Evolutionary conservation across 306 rosid species (phyloP).

Genomic region (Alnus rubra): DNA sequence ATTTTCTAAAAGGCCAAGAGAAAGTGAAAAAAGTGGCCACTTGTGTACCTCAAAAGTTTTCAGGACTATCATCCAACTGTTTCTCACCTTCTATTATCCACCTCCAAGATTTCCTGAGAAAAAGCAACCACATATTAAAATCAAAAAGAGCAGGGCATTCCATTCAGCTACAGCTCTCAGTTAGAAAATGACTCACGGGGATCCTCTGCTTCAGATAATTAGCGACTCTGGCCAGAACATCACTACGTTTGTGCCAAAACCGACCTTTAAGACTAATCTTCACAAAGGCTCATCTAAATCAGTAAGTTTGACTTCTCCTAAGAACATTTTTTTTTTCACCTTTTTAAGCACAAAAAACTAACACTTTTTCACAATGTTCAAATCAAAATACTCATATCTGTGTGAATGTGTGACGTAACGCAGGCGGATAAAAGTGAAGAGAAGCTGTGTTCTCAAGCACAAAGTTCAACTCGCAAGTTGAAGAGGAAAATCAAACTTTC

Average conservation of each 20-base stretch:
- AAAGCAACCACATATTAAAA: not conserved
- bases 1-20: slow-evolving; percentile 11
- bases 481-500: too few relatives aligned
- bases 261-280: slow-evolving; percentile 85
- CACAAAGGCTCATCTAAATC: slow-evolving; percentile 90
- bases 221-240: slow-evolving; percentile 65
- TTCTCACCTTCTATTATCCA: slow-evolving; percentile 84
- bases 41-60: slow-evolving; percentile 53
- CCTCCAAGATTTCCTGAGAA: slow-evolving; percentile 89
- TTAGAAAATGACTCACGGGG: slow-evolving; percentile 55
- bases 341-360: not conserved
- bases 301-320: slow-evolving; percentile 71
- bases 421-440: too few relatives aligned
- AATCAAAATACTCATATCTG: not conserved
- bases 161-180: not conserved
- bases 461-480: too few relatives aligned
- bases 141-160: not conserved
- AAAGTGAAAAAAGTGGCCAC: slow-evolving; percentile 11
- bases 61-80: slow-evolving; percentile 95
- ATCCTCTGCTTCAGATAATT: slow-evolving; percentile 87
- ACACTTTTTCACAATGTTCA: not conserved
- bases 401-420: too few relatives aligned
- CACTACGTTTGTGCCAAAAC: slow-evolving; percentile 89
- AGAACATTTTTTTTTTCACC: not conserved
- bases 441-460: too few relatives aligned